Conservation (phyloP, 805 yeast species). For the Jamesozyma rosinii region DNA sequence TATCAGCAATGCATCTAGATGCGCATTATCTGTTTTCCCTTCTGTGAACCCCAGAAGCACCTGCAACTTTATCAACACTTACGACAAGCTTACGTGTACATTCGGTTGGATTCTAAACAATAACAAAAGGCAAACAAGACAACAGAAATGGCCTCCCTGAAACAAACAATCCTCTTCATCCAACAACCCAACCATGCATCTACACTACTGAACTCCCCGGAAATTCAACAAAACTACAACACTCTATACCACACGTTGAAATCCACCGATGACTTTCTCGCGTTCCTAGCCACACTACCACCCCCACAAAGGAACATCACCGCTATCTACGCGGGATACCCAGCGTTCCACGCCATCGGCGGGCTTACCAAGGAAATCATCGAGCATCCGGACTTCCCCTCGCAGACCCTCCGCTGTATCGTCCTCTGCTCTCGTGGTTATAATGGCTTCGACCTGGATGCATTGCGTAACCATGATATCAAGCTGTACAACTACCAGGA, state of each 20-base stretch:
- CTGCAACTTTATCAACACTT: no score
- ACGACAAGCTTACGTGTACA: no score
- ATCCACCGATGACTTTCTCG: constrained; percentile 12
- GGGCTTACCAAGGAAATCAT: constrained; percentile 40
- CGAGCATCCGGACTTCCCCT: constrained; percentile 34
- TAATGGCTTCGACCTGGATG: constrained; percentile 40
- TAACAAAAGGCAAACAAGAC: no score
- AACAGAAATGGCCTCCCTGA: not conserved
- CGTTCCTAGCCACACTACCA: constrained; percentile 6
- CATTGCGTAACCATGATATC: constrained; percentile 34
- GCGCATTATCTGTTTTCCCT: no score
- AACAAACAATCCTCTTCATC: constrained; percentile 14
- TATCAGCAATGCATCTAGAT: no score
- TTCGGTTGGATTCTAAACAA: no score
- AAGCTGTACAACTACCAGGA: constrained; percentile 37
- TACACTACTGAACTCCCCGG: constrained; percentile 6
- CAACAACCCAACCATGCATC: constrained; percentile 15
- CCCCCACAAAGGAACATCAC: constrained; percentile 16
- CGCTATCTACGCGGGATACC: constrained; percentile 55
- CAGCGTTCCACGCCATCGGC: constrained; percentile 44
- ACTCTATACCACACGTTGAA: constrained; percentile 9
- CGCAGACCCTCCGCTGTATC: constrained; percentile 36
- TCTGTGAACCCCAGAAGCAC: no score
- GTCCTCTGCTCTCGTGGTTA: constrained; percentile 51
- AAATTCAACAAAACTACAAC: constrained; percentile 11